Evolutionary conservation across 352 stramenopile genomes (phyloP), one percentile per base, ranked within the genome.

Genomic region (Pythium sp.): DNA sequence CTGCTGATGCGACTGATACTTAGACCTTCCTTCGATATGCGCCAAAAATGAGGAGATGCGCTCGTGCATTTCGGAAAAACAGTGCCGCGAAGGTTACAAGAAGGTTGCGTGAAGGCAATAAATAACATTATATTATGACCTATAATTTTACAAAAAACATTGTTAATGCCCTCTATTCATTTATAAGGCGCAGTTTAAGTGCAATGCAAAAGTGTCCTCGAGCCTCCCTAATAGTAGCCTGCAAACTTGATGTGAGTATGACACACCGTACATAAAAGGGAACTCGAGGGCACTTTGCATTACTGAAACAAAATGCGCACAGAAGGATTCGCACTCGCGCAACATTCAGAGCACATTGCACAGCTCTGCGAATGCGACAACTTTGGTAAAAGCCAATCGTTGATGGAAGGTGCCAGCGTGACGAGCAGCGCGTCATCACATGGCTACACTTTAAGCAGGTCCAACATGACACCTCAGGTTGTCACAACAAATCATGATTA

Each of bases 291-390:
- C 24, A 26, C 24, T 26, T 26, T 36, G 2, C 32, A 9, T 36
- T 36, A 9, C 5, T 26, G 24, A 26, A 26, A 26, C 24, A 26
- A 26, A 26, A 26, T 26, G 24, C 24, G 24, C 24, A 26, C 1
- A 26, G 24, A 26, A 26, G 24, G 24, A 32, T 32, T 32, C 28
- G 28, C 28, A 32, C 51, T 43, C 38, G 11, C 1, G 55, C 5
- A 43, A 60, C 55, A 59, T 59, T 43, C 54, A 22, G 54, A 59
- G 54, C 54, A 59, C 54, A 58, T 58, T 58, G 49, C 22, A 5
- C 24, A 26, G 24, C 24, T 5, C 9, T 18, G 24, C 53, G 5
- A 15, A 28, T 59, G 54, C 54, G 54, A 43, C 54, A 59, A 18
- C 14, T 11, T 24, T 7, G 28, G 6, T 28, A 18, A 18, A 43